phyloP scores from a whole-genome alignment of 2,329 filamentous ascomycete genomes.

The Xylariaceae sp. region DNA sequence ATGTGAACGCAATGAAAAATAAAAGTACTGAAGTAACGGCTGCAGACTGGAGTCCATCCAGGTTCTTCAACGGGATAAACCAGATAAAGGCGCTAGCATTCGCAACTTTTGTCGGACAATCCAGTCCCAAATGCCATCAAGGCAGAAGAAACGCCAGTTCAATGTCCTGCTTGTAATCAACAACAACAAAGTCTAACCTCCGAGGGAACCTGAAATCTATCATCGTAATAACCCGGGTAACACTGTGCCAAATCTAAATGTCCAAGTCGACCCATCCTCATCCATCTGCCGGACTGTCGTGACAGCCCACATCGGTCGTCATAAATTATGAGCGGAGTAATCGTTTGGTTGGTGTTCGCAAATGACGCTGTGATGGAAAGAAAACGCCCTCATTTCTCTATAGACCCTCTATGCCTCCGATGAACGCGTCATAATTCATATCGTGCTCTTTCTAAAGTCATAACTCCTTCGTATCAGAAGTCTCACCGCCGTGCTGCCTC shows the following conservation, averaged over 20 bases:
- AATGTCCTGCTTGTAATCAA: conserved; percentile 22
- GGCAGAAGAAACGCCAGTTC: conserved; percentile 17
- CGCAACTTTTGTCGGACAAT: conserved; percentile 19
- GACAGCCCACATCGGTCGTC: conserved; percentile 15
- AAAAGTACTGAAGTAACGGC: neutral
- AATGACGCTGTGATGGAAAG: conserved; percentile 17
- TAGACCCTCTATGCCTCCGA: conserved; percentile 27
- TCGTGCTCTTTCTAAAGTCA: conserved; percentile 16
- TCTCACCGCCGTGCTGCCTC: conserved; percentile 46
- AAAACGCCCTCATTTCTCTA: conserved; percentile 30
- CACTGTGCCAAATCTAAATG: conserved; percentile 18
- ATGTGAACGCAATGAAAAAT: conserved; percentile 1
- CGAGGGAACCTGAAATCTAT: conserved; percentile 31
- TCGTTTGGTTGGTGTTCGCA: conserved; percentile 2
- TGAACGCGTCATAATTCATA: conserved; percentile 31
- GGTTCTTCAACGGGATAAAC: conserved; percentile 6
- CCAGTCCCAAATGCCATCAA: conserved; percentile 12
- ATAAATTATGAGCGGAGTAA: conserved; percentile 24
- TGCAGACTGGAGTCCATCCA: conserved; percentile 1
- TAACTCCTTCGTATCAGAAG: conserved; percentile 5
- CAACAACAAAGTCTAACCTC: conserved; percentile 26
- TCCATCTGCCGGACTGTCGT: conserved; percentile 11
- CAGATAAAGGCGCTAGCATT: conserved; percentile 13
- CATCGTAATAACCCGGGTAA: conserved; percentile 20
- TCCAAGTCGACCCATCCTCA: conserved; percentile 16